A percentile compares a stretch with the other conserved stretches of the same genome.
These are phyloP conservation scores for Talinum fruticosum DNA, from an alignment of 148 eudicot genomes.

Conservation along the genomic window DNA sequence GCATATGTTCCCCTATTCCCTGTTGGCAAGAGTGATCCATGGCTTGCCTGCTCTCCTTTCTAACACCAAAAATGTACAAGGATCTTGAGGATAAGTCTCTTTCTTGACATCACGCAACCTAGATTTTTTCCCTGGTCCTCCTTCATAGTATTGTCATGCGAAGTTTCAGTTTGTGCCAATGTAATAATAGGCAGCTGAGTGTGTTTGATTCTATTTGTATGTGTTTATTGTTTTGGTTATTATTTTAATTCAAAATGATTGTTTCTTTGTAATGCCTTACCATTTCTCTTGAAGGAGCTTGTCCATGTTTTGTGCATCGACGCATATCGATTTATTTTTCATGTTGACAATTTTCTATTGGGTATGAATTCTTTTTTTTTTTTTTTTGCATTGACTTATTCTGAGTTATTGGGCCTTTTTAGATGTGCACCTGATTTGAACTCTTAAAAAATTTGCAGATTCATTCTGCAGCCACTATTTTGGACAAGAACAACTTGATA, in stretches of 20 bases:
- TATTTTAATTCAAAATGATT: background rate
- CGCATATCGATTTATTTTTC: background rate
- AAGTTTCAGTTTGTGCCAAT: background rate
- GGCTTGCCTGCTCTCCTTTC: background rate
- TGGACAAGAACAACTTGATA: slow-evolving; percentile 74
- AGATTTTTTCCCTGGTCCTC: background rate
- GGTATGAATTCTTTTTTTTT: too few relatives aligned
- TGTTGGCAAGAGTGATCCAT: background rate
- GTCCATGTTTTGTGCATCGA: background rate
- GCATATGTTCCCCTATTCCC: background rate
- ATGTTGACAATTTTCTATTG: background rate
- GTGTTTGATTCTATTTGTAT: background rate
- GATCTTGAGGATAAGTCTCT: background rate
- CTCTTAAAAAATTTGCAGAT: slow-evolving; percentile 40
- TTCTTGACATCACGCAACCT: background rate
- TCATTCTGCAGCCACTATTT: slow-evolving; percentile 72
- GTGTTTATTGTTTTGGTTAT: background rate
- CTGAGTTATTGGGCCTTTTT: background rate
- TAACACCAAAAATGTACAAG: too few relatives aligned
- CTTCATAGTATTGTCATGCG: background rate
- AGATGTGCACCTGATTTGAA: background rate
- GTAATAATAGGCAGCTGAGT: background rate
- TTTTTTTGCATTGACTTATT: too few relatives aligned
- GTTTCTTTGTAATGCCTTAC: background rate
- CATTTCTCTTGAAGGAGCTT: background rate